phyloP scores from a whole-genome alignment of 176 grass and related monocot species.

The Canna indica region DNA sequence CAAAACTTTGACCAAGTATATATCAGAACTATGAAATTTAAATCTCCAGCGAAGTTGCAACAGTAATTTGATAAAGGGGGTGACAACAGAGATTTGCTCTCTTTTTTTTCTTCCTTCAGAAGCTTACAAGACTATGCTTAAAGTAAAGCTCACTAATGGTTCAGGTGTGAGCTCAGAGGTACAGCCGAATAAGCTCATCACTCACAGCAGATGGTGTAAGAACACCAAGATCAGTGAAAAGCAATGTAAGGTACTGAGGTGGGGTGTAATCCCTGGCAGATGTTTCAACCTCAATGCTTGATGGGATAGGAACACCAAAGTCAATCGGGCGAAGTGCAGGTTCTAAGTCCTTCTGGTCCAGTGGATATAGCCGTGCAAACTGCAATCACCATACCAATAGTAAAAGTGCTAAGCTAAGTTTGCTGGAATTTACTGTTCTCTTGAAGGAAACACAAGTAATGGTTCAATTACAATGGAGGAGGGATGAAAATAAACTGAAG shows the following conservation, averaged over 20 bases:
- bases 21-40: too few relatives aligned
- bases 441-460: neutral
- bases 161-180: slow-evolving; percentile 22
- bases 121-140: too few relatives aligned
- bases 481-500: too few relatives aligned
- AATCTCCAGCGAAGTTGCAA: too few relatives aligned
- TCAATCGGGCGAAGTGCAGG: slow-evolving; percentile 55
- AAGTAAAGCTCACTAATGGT: neutral
- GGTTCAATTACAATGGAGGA: neutral
- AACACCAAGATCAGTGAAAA: slow-evolving; percentile 63
- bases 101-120: too few relatives aligned
- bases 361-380: slow-evolving; percentile 68
- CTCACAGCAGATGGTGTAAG: slow-evolving; percentile 72
- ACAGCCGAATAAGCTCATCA: slow-evolving; percentile 69
- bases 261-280: slow-evolving; percentile 72
- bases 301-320: slow-evolving; percentile 50
- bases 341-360: slow-evolving; percentile 76
- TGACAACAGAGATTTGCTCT: too few relatives aligned
- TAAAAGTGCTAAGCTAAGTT: neutral
- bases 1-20: too few relatives aligned
- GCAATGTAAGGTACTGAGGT: slow-evolving; percentile 62
- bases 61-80: too few relatives aligned
- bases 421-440: neutral
- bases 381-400: slow-evolving; percentile 20
- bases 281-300: slow-evolving; percentile 54